These are phyloP conservation scores for Cyberlindnera americana DNA, from an alignment of 805 yeast species.

Conservation along the genomic window DNA sequence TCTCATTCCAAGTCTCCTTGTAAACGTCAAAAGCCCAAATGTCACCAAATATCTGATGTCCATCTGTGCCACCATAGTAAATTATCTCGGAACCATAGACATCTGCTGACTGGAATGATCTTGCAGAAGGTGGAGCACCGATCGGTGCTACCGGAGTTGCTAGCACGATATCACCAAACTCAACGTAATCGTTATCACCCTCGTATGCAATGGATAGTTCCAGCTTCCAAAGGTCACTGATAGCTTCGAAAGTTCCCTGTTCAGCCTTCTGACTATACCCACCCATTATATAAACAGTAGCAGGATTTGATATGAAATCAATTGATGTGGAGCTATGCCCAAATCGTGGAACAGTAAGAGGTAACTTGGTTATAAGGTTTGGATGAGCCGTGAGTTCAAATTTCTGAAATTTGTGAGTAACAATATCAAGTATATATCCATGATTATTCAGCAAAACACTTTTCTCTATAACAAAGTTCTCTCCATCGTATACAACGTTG, in stretches of 20 bases:
- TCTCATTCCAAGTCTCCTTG: constrained; percentile 38
- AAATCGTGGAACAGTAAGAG: constrained; percentile 36
- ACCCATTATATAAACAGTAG: constrained; percentile 43
- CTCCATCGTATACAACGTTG: constrained; percentile 31
- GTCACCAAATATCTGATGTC: constrained; percentile 39
- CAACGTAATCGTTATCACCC: constrained; percentile 33
- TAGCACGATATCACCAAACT: constrained; percentile 34
- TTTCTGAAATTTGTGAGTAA: constrained; percentile 45
- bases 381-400: constrained; percentile 37
- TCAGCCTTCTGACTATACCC: constrained; percentile 37
- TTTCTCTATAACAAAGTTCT: constrained; percentile 32
- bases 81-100: constrained; percentile 20
- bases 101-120: constrained; percentile 35
- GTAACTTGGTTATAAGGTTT: constrained; percentile 27
- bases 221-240: constrained; percentile 40
- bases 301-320: constrained; percentile 24
- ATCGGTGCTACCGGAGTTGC: constrained; percentile 31
- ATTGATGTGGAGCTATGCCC: constrained; percentile 37
- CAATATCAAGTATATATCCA: constrained; percentile 57
- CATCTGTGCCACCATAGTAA: constrained; percentile 36
- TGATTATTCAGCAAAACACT: constrained; percentile 46
- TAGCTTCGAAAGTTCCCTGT: constrained; percentile 31
- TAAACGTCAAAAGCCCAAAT: constrained; percentile 48
- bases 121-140: constrained; percentile 17
- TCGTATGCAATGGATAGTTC: constrained; percentile 35